A percentile compares a stretch with the other conserved stretches of the same genome.
Conservation (phyloP, 164 flowering plant genomes). For the Macadamia integrifolia region DNA sequence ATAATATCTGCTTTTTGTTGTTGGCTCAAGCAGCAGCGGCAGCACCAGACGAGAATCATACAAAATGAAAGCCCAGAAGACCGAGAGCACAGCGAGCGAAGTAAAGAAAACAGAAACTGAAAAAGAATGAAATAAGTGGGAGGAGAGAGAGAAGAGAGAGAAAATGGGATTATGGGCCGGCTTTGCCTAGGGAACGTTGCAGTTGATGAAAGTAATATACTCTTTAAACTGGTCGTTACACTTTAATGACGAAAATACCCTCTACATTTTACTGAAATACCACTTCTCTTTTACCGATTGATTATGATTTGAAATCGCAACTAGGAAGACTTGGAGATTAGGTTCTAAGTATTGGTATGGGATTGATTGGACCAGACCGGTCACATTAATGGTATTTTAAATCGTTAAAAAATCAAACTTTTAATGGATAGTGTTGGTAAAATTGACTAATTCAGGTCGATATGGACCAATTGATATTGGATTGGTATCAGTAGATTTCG, state of each 20-base stretch:
- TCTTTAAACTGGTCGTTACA: not conserved
- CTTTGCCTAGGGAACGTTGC: conserved; percentile 34
- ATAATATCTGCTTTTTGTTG: not conserved
- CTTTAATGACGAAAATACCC: conserved; percentile 24
- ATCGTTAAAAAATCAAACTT: conserved; percentile 26
- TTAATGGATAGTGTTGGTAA: too few relatives aligned
- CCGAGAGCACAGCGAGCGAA: conserved; percentile 5
- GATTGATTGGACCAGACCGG: too few relatives aligned
- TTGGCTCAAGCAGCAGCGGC: not conserved
- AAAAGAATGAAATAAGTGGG: conserved; percentile 4
- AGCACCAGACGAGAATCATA: not conserved
- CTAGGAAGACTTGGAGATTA: not conserved
- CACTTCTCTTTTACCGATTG: not conserved
- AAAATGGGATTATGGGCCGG: conserved; percentile 13
- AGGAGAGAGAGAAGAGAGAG: too few relatives aligned
- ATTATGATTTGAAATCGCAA: conserved; percentile 27
- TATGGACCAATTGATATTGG: too few relatives aligned
- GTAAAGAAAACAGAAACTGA: conserved; percentile 2
- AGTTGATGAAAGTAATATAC: too few relatives aligned
- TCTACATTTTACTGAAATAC: not conserved
- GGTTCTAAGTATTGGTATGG: too few relatives aligned
- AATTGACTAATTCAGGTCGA: too few relatives aligned
- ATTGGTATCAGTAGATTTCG: too few relatives aligned
- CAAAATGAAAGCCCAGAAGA: not conserved
- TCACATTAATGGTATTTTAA: too few relatives aligned